Evolutionary conservation across 164 flowering plant genomes (phyloP).

Genomic region (Chimonanthus praecox): DNA sequence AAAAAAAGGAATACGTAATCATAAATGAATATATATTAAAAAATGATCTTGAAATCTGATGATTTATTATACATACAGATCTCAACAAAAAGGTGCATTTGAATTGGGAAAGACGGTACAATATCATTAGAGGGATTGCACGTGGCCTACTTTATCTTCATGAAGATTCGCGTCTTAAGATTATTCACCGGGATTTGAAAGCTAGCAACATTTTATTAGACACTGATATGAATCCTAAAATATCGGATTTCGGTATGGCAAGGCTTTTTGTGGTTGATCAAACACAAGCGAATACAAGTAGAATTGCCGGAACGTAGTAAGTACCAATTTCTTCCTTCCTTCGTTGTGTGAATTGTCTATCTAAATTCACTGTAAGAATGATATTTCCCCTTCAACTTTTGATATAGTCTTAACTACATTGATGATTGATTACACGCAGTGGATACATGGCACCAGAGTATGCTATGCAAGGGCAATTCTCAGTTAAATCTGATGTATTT

Average conservation of each 20-base stretch:
- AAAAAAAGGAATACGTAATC: no score
- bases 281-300: slow-evolving; percentile 14
- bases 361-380: not conserved
- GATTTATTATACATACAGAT: not conserved
- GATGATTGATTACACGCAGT: slow-evolving; percentile 2
- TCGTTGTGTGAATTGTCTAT: not conserved
- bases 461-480: slow-evolving; percentile 3
- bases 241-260: slow-evolving; percentile 47
- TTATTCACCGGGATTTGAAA: slow-evolving; percentile 56
- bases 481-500: slow-evolving; percentile 8
- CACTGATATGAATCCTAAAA: slow-evolving; percentile 34
- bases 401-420: not conserved
- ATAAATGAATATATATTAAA: no score
- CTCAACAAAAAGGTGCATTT: not conserved
- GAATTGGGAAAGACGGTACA: slow-evolving; percentile 22
- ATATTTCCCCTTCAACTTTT: not conserved
- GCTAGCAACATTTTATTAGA: slow-evolving; percentile 52
- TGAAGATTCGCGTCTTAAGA: slow-evolving; percentile 41
- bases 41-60: no score
- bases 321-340: slow-evolving; percentile 2
- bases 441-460: slow-evolving; percentile 25
- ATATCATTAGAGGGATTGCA: slow-evolving; percentile 36
- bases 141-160: slow-evolving; percentile 56
- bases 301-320: slow-evolving; percentile 35
- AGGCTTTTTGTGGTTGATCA: slow-evolving; percentile 29